Evolutionary conservation across 2,329 filamentous ascomycete genomes (phyloP), one percentile per base, ranked within the genome.

Genomic region (Torrubiella hemipterigena): DNA sequence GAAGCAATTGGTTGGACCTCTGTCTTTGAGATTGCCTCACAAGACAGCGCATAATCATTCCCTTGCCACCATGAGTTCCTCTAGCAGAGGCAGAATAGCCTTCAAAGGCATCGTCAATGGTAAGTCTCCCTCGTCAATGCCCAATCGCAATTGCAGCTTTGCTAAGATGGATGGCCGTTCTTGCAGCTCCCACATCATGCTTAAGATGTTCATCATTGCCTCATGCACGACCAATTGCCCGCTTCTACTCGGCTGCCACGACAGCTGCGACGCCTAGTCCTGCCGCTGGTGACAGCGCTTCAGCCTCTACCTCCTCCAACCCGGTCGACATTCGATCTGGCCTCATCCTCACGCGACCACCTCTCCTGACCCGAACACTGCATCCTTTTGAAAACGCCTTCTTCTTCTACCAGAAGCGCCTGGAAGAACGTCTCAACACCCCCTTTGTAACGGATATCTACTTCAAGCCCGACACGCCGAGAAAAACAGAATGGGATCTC

Each of bases 391-490:
- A 98, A 58, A 81, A 85, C 50, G 70, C 89, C 41, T 96, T 49
- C 61, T 94, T 81, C 67, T 86, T 98, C 54, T 98, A 98, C 63
- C 91, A 98, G 63, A 89, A 89, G 47, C 85, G 91, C 11, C 70
- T 98, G 38, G 94, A 96, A 57, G 91, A 98, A 66, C 82, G 91
- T 26, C 69, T 94, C 31, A 77, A 79, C 14, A 70, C 91, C 5
- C 83, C 87, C 2, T 98, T 96, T 56, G 81, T 81, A 34, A 76
- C 82, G 43, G 82, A 82, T 53, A 91, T 96, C 61, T 98, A 93
- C 69, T 93, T 87, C 72, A 93, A 93, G 65, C 77, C 77, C 44
- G 83, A 84, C 50, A 93, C 87, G 9, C 79, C 86, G 2, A 69
- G 75, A 7, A 82, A 87, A 42, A 65, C 85, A 30, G 87, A 95